Percentiles rank a stretch among this genome's conserved stretches.
These are phyloP conservation scores for Fomitopsis palustris DNA, from an alignment of 1,284 basidiomycete species.

Conservation along the genomic window DNA sequence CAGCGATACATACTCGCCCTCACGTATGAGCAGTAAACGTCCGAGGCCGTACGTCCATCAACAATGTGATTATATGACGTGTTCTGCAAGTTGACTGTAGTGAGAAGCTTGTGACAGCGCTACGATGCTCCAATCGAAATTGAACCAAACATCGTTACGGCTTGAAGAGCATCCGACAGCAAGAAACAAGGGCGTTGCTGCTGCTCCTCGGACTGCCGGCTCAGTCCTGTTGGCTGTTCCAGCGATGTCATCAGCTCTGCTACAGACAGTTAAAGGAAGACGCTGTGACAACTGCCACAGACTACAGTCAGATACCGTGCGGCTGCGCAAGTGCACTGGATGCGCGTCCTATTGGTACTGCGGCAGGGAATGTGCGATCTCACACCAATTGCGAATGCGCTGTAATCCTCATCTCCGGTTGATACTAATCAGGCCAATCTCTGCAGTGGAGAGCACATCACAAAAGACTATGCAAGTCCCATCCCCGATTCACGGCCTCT, in stretches of 20 bases:
- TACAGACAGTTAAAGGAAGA: constrained; percentile 51
- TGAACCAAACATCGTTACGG: constrained; percentile 11
- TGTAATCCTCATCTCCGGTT: not conserved
- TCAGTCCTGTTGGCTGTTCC: constrained; percentile 40
- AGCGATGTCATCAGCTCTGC: constrained; percentile 45
- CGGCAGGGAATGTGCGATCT: constrained; percentile 51
- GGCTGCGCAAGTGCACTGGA: constrained; percentile 48
- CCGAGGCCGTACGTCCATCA: too few relatives aligned
- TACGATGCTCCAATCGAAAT: not conserved
- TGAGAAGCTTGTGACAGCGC: too few relatives aligned
- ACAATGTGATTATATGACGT: too few relatives aligned
- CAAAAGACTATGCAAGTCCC: constrained; percentile 58
- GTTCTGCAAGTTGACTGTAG: too few relatives aligned
- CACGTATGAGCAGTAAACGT: too few relatives aligned
- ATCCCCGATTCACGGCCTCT: constrained; percentile 44
- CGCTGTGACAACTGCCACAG: constrained; percentile 64
- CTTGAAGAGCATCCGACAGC: constrained; percentile 45
- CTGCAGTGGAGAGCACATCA: constrained; percentile 62
- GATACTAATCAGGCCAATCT: constrained; percentile 50
- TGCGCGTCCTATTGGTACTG: constrained; percentile 75
- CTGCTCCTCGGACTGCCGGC: constrained; percentile 36
- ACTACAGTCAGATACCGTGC: constrained; percentile 25
- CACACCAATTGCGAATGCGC: not conserved
- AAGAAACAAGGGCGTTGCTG: constrained; percentile 48
- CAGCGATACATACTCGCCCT: too few relatives aligned